Conservation (phyloP, 164 flowering plant genomes). For the Macadamia integrifolia region DNA sequence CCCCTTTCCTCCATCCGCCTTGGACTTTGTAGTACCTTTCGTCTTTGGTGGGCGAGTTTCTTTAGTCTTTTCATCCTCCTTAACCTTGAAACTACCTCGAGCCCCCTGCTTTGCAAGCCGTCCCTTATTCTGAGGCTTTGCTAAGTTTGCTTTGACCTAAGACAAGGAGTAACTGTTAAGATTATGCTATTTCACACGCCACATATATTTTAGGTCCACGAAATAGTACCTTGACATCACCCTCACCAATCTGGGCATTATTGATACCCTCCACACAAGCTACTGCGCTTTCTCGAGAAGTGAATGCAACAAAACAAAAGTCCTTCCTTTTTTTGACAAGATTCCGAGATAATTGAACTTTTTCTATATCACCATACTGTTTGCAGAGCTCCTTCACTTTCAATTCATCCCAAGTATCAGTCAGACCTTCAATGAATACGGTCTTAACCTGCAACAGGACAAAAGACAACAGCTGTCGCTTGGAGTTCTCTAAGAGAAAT, state of each 20-base stretch:
- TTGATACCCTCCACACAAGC: conserved; percentile 39
- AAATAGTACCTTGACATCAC: conserved; percentile 27
- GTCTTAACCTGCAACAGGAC: conserved; percentile 30
- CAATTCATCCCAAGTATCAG: conserved; percentile 38
- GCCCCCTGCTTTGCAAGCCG: conserved; percentile 31
- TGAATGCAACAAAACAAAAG: conserved; percentile 36
- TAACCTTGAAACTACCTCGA: conserved; percentile 33
- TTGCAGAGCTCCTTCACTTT: conserved; percentile 30
- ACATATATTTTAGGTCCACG: not conserved
- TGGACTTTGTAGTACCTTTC: conserved; percentile 14
- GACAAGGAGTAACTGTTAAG: conserved; percentile 2
- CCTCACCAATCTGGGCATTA: conserved; percentile 25
- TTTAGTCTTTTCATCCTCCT: conserved; percentile 10
- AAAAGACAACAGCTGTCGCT: not conserved
- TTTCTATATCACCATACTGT: conserved; percentile 37
- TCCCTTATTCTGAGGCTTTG: conserved; percentile 32
- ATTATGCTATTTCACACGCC: not conserved
- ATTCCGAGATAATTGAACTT: conserved; percentile 29
- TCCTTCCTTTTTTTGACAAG: conserved; percentile 27
- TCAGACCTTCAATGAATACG: conserved; percentile 33
- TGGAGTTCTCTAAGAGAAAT: not conserved
- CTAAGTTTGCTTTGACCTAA: conserved; percentile 38
- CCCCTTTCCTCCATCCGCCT: conserved; percentile 19
- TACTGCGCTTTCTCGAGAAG: conserved; percentile 37
- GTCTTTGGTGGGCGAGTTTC: conserved; percentile 17